These are phyloP conservation scores for Peribolospora kevripleyi DNA, from an alignment of 768 basidiomycete species.

Conservation along the genomic window DNA sequence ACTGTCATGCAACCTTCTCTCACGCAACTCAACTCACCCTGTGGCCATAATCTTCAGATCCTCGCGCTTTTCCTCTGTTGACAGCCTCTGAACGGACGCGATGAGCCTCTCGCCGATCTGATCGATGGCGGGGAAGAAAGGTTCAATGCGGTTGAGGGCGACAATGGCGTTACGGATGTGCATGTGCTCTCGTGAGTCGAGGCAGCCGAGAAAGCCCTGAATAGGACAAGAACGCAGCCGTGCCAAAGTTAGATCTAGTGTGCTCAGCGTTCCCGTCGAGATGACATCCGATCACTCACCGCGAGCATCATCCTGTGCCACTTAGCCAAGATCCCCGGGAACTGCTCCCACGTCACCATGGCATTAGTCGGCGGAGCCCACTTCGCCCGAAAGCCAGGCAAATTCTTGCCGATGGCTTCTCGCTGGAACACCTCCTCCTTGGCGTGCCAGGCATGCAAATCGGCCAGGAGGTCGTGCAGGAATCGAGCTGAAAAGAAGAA, in stretches of 20 bases:
- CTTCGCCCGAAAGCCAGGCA: conserved; percentile 12
- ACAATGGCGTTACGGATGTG: conserved; percentile 93
- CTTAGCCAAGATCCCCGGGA: conserved; percentile 48
- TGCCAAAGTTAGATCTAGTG: not conserved
- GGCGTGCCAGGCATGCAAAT: conserved; percentile 53
- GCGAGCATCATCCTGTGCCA: conserved; percentile 56
- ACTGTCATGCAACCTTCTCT: not conserved
- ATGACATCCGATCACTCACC: conserved; percentile 25
- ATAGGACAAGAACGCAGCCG: not conserved
- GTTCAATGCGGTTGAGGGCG: conserved; percentile 69
- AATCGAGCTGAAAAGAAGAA: conserved; percentile 43
- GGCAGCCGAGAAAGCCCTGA: conserved; percentile 57
- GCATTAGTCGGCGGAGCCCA: conserved; percentile 28
- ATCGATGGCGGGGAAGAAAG: conserved; percentile 60
- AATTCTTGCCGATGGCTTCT: conserved; percentile 39
- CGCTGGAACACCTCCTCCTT: conserved; percentile 31
- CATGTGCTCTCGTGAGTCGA: conserved; percentile 79
- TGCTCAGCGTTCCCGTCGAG: not conserved
- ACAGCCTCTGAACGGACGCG: conserved; percentile 16
- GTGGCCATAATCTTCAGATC: conserved; percentile 17
- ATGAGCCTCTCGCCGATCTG: conserved; percentile 32
- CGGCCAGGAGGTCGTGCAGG: conserved; percentile 47
- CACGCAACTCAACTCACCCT: conserved; percentile 11
- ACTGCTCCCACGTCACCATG: conserved; percentile 52
- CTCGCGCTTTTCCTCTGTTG: conserved; percentile 46